Percentiles rank a stretch among this genome's conserved stretches.
These are phyloP conservation scores for Saccharomyces paradoxus DNA, from an alignment of 805 yeast genomes.

Conservation along the genomic window DNA sequence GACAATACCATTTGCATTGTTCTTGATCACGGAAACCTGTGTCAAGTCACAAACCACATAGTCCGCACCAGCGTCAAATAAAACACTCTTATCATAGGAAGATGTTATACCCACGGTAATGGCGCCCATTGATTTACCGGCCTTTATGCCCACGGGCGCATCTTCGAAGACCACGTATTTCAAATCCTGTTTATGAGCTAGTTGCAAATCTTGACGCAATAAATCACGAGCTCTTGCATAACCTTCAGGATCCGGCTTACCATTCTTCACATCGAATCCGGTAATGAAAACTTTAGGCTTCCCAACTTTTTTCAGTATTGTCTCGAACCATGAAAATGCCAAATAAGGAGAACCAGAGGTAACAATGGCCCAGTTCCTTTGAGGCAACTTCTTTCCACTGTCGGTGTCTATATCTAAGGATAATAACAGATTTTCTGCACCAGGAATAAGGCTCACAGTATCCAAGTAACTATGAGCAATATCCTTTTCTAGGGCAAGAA, in stretches of 20 bases:
- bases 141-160: conserved; percentile 74
- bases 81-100: conserved; percentile 53
- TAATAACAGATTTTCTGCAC: conserved; percentile 52
- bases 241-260: conserved; percentile 80
- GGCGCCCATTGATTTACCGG: conserved; percentile 75
- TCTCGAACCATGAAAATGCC: conserved; percentile 64
- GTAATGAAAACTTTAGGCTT: conserved; percentile 71
- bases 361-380: conserved; percentile 69
- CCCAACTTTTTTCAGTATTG: conserved; percentile 42
- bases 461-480: conserved; percentile 61
- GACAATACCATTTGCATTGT: conserved; percentile 8
- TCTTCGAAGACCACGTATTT: conserved; percentile 66
- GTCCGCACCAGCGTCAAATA: conserved; percentile 67
- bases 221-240: conserved; percentile 50
- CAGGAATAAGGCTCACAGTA: conserved; percentile 59
- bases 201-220: conserved; percentile 36
- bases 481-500: conserved; percentile 50
- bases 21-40: conserved; percentile 13
- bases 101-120: conserved; percentile 69
- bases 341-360: conserved; percentile 68
- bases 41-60: conserved; percentile 64
- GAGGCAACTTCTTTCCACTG: conserved; percentile 10
- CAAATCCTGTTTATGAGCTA: conserved; percentile 15
- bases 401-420: conserved; percentile 34
- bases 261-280: conserved; percentile 60